Base-by-base conservation (phyloP, 306 rosid species). In the Cajanus cajan region DNA sequence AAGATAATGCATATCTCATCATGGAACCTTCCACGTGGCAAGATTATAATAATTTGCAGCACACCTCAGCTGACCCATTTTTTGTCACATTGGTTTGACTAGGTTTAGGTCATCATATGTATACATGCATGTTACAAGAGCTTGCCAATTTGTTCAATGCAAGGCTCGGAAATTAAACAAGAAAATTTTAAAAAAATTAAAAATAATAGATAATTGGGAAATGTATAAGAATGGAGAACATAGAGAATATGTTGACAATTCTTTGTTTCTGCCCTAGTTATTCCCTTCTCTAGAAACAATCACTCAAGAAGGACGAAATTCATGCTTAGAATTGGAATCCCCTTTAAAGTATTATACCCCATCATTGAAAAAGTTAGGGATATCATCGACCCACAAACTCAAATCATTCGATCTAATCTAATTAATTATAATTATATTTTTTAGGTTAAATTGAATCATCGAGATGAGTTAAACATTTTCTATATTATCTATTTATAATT, bases 231-330 rank as follows among this genome's bases (percentile, higher is more conserved):
- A 65, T 6, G 24, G 44, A 82, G 28, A 45, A 37, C 8, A 65
- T 6, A 24, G 44, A 82, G 28, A 45, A 37, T 13, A 50, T 71
- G 50, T 62, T 47, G 62, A 57, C 31, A 57, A 9, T 31, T 40
- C 34, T 59, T 22, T 65, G n/a, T 50, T 45, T 52, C 28, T 33
- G 14, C 22, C 8, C 64, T 33, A 58, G 72, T 21, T 45, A 34
- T 62, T 63, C 65, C 76, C 75, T 82, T 77, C 68, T 16, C 77
- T 2, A 50, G 57, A 81, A 71, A 48, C 31, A 81, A 39, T 55
- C 66, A 63, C 13, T 8, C 8, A 28, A 37, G 2, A 16, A 45
- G n/a, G 0, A 45, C 28, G 16, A 73, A 19, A 54, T 55, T 67
- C n/a, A 44, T 57, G 43, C 62, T 66, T 63, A 8, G 28, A 77